A percentile compares a stretch with the other conserved stretches of the same genome.
Conservation (phyloP, 192 early-diverging fungal genomes). For the Powellomyces hirtus region DNA sequence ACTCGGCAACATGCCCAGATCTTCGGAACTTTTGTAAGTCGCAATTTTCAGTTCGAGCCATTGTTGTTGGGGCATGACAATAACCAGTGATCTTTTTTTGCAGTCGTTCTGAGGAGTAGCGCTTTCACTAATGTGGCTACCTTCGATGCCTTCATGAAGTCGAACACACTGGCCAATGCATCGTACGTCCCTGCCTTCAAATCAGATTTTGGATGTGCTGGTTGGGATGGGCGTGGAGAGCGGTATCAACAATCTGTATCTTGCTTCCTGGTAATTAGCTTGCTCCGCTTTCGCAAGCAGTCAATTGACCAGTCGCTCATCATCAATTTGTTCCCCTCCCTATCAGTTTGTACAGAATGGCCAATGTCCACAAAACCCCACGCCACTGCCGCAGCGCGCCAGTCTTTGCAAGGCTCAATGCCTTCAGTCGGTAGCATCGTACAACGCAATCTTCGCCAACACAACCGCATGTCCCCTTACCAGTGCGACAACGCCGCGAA, state of each 20-base stretch:
- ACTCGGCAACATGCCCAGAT: neutral
- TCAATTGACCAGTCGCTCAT: too few species aligned
- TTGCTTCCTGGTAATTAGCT: constrained; percentile 22
- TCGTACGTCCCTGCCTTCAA: constrained; percentile 25
- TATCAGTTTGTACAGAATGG: constrained; percentile 2
- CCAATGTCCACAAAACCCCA: constrained; percentile 15
- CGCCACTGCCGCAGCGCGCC: neutral
- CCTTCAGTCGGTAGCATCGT: constrained; percentile 29
- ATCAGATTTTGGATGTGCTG: constrained; percentile 29
- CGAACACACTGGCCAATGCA: neutral
- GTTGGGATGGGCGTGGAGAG: constrained; percentile 31
- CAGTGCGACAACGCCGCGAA: neutral
- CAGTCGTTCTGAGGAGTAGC: neutral
- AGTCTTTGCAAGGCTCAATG: constrained; percentile 34
- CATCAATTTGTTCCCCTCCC: too few species aligned
- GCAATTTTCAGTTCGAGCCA: neutral
- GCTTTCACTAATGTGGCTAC: constrained; percentile 26
- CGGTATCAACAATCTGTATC: constrained; percentile 25
- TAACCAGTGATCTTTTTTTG: neutral
- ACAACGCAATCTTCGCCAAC: constrained; percentile 26
- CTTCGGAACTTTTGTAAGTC: constrained; percentile 1
- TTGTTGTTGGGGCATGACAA: neutral
- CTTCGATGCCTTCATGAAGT: constrained; percentile 33
- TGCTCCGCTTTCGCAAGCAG: too few species aligned
- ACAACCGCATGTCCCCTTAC: constrained; percentile 20